Evolutionary conservation across 345 rosid genomes (phyloP).

Genomic region (Heritiera fomes): DNA sequence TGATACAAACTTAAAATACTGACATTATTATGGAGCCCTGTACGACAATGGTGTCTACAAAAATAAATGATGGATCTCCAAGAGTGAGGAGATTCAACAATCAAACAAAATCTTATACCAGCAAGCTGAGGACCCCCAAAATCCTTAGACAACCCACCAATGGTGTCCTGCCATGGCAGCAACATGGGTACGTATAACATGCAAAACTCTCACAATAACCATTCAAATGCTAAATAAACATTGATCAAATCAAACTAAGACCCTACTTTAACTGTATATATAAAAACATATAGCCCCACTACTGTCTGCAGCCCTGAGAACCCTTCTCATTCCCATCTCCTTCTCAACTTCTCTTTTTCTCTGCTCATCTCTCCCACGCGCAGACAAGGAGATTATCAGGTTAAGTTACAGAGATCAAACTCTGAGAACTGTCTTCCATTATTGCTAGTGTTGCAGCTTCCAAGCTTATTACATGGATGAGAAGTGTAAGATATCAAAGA

Average conservation of each 20-base stretch:
- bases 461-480: slow-evolving; percentile 60
- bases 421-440: slow-evolving; percentile 12
- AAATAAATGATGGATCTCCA: slow-evolving; percentile 49
- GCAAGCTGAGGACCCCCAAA: slow-evolving; percentile 34
- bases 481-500: slow-evolving; percentile 69
- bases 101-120: slow-evolving; percentile 26
- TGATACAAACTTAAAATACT: slow-evolving; percentile 18
- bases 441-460: slow-evolving; percentile 3
- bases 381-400: slow-evolving; percentile 13
- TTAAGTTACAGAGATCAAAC: slow-evolving; percentile 9
- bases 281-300: slow-evolving; percentile 26
- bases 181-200: neutral
- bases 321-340: slow-evolving; percentile 21
- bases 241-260: slow-evolving; percentile 11
- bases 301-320: slow-evolving; percentile 18
- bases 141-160: slow-evolving; percentile 29
- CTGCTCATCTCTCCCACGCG: neutral
- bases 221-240: neutral
- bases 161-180: slow-evolving; percentile 26
- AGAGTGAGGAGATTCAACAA: slow-evolving; percentile 35
- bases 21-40: slow-evolving; percentile 31
- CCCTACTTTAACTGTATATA: slow-evolving; percentile 25
- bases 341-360: neutral
- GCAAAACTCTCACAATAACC: neutral
- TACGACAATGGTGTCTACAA: slow-evolving; percentile 53